Evolutionary conservation across 306 rosid genomes (phyloP), one percentile per base, ranked within the genome.

Genomic region (Acmispon strigosus): DNA sequence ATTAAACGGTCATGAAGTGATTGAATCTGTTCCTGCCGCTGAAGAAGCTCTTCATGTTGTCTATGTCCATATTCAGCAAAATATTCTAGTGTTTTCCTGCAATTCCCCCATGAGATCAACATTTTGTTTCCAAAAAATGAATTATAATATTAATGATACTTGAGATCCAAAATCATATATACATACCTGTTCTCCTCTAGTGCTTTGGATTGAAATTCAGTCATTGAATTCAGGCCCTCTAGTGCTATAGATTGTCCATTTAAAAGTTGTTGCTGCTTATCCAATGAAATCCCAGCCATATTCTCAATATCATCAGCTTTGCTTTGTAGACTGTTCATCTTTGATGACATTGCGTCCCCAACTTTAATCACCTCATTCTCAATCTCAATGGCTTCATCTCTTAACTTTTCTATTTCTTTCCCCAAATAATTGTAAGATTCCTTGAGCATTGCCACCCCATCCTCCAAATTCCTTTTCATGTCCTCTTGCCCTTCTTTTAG

Each of bases 111-210:
- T 42, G 20, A 75, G 48, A 10, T 67, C 53, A 62, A 65, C 20
- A 54, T 41, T 17, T 45, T 61, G 8, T 45, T 61, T 42, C 9
- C n/a, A 10, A 53, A 36, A 5, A 20, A 15, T 4, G 24, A 0
- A 32, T 6, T 32, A 32, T 32, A 32, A 32, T 8, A 27, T 2
- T 22, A 22, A 22, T 1, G 3, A 22, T 22, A 22, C 24, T 22
- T 3, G 3, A 3, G n/a, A n/a, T n/a, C n/a, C n/a, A n/a, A n/a
- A n/a, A n/a, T n/a, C n/a, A n/a, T n/a, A n/a, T n/a, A n/a, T 27
- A 37, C 54, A 16, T 81, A 86, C 98, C 96, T 85, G 92, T 89
- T 90, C 61, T 93, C 96, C 27, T 93, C 88, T 60, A 88, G 44
- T 22, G 89, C 98, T 79, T 90, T 85, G 4, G 87, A 74, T 70